Conservation (phyloP, 1,139 yeast genomes). For the Saccharomyces pastorianus region DNA sequence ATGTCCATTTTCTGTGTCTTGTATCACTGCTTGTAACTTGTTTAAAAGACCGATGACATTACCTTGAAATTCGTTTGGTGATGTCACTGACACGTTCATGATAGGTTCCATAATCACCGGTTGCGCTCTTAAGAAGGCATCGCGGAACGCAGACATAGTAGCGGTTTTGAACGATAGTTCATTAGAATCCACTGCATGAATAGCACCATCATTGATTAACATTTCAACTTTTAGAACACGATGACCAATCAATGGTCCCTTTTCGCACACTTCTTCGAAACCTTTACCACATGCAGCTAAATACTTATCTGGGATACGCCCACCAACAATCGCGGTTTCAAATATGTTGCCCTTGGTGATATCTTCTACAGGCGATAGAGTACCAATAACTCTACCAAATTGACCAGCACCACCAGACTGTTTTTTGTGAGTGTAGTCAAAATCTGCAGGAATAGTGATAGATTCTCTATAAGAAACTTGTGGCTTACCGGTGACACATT, state of each 20-base stretch:
- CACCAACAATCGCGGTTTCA: slow-evolving; percentile 87
- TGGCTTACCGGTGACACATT: slow-evolving; percentile 92
- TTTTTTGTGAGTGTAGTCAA: slow-evolving; percentile 92
- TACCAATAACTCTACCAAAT: slow-evolving; percentile 94
- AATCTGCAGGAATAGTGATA: slow-evolving; percentile 60
- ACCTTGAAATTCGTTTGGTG: slow-evolving; percentile 96
- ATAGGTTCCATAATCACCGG: slow-evolving; percentile 94
- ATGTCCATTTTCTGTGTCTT: slow-evolving; percentile 86
- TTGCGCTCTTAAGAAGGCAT: slow-evolving; percentile 74
- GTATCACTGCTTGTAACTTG: slow-evolving; percentile 85
- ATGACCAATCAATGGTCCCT: slow-evolving; percentile 96
- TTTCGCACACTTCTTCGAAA: slow-evolving; percentile 87
- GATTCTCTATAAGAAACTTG: slow-evolving; percentile 98
- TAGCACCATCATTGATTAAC: slow-evolving; percentile 95
- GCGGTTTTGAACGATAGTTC: slow-evolving; percentile 94
- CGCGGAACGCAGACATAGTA: slow-evolving; percentile 83
- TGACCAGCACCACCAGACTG: slow-evolving; percentile 99
- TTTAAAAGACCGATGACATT: slow-evolving; percentile 83
- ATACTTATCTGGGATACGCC: slow-evolving; percentile 92
- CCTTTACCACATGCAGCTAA: slow-evolving; percentile 93
- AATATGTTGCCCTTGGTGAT: slow-evolving; percentile 51
- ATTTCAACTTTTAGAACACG: slow-evolving; percentile 85
- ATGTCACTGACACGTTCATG: slow-evolving; percentile 86
- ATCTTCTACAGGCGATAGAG: slow-evolving; percentile 55
- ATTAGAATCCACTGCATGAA: slow-evolving; percentile 94